Evolutionary conservation across 768 basidiomycete species (phyloP).

Genomic region (Hygrocybe coccinea): DNA sequence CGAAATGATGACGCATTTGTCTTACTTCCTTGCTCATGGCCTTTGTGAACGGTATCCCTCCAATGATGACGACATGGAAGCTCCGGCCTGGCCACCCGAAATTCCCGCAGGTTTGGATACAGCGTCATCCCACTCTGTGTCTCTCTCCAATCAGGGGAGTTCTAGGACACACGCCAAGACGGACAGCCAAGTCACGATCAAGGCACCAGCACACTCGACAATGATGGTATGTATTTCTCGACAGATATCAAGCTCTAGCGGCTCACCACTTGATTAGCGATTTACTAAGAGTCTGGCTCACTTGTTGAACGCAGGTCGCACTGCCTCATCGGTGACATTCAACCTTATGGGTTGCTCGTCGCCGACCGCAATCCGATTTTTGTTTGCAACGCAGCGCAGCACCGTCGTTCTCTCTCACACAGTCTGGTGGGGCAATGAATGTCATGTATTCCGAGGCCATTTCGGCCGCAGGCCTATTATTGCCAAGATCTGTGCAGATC

Average conservation of each 20-base stretch:
- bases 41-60: background rate
- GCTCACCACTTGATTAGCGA: conserved; percentile 1
- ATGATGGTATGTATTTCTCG: background rate
- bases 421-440: background rate
- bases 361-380: background rate
- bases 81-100: background rate
- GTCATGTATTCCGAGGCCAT: conserved; percentile 1
- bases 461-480: background rate
- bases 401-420: background rate
- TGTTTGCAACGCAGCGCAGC: background rate
- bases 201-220: background rate
- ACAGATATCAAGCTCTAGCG: background rate
- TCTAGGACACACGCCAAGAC: conserved; percentile 2
- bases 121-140: background rate
- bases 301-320: background rate
- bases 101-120: background rate
- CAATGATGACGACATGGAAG: background rate
- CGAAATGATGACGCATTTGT: conserved; percentile 1
- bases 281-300: background rate
- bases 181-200: conserved; percentile 1
- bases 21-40: conserved; percentile 1
- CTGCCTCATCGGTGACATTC: background rate
- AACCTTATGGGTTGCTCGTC: background rate
- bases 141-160: background rate
- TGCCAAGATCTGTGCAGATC: background rate